Percentiles rank a stretch among this genome's conserved stretches.
Conservation (phyloP, 2,329 filamentous ascomycete genomes). For the Colletotrichum zoysiae region DNA sequence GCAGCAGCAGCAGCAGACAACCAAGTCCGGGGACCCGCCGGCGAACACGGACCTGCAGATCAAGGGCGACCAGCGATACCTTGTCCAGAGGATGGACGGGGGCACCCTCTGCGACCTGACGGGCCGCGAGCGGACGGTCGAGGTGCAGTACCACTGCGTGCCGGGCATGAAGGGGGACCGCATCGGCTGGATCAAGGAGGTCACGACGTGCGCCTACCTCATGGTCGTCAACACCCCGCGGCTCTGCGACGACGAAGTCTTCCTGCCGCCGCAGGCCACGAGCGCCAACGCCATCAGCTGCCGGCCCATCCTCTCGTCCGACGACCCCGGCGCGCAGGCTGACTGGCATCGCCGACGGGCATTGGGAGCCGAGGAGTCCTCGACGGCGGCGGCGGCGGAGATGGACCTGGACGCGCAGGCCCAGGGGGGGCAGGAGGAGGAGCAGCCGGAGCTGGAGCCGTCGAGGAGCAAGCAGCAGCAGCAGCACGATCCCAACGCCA, state of each 20-base stretch:
- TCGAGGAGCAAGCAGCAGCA: not conserved
- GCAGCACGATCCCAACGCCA: constrained; percentile 17
- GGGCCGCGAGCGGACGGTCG: constrained; percentile 82
- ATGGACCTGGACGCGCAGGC: constrained; percentile 36
- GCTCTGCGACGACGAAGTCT: constrained; percentile 88
- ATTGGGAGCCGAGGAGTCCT: constrained; percentile 52
- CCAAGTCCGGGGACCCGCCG: constrained; percentile 28
- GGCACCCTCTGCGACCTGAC: constrained; percentile 91
- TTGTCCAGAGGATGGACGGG: constrained; percentile 83
- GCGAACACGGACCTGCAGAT: constrained; percentile 77
- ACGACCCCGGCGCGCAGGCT: constrained; percentile 56
- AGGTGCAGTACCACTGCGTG: constrained; percentile 85
- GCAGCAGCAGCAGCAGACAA: constrained; percentile 23
- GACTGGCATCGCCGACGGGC: constrained; percentile 52
- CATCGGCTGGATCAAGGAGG: constrained; percentile 94
- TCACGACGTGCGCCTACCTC: constrained; percentile 89
- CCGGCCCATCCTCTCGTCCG: constrained; percentile 72
- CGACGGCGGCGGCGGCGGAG: constrained; percentile 38
- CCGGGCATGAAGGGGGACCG: constrained; percentile 78
- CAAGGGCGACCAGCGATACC: constrained; percentile 85
- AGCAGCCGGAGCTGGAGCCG: constrained; percentile 13
- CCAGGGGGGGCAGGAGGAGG: constrained; percentile 6
- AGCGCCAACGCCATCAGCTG: constrained; percentile 83
- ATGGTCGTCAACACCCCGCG: constrained; percentile 94
- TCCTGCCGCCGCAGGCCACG: constrained; percentile 83